Evolutionary conservation across 78 protist genomes (phyloP), one percentile per base, ranked within the genome.

Genomic region (Dictyostelium citrinum): DNA sequence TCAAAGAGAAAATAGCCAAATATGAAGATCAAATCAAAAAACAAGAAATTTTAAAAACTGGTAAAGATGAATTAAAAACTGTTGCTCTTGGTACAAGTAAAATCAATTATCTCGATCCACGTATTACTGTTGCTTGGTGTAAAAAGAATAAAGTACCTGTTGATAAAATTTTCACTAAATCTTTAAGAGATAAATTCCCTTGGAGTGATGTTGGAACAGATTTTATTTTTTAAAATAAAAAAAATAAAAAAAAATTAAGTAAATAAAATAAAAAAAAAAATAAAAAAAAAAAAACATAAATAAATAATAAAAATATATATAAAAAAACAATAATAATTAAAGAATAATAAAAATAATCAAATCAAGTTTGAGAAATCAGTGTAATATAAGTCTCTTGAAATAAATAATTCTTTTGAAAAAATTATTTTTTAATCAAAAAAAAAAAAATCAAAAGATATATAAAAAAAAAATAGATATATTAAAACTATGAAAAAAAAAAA

Each of bases 41-140:
- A 79, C 74, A 71, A 33, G 70, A 90, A 29, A 29, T 45, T 51
- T 24, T 22, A 58, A 91, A 95, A 58, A 95, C 95, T 31, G 91
- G 84, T 9, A 61, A 96, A 90, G 97, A 84, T 46, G 98, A 97
- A 67, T 64, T 90, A 58, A 95, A 93, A 70, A 90, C 96, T 8
- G 90, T 96, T 77, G 92, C 99, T 0, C 96, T 99, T 41, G 90
- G 98, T 67, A 99, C 99, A 14, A 96, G 99, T 5, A 97, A 97
- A 81, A 92, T 98, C 86, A 99, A 99, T 95, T 99, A 99, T 93
- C 83, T 98, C 29, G 99, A 99, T 84, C 99, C 99, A 14, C 97
- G 99, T 35, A 97, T 99, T 82, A 95, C 97, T 2, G 96, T 98
- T n/a, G 99, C 99, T 8, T 99, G 99, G 99, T 97, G 98, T 83